Conservation (phyloP, 208 protist genomes). For the Wallacemonas sp. region DNA sequence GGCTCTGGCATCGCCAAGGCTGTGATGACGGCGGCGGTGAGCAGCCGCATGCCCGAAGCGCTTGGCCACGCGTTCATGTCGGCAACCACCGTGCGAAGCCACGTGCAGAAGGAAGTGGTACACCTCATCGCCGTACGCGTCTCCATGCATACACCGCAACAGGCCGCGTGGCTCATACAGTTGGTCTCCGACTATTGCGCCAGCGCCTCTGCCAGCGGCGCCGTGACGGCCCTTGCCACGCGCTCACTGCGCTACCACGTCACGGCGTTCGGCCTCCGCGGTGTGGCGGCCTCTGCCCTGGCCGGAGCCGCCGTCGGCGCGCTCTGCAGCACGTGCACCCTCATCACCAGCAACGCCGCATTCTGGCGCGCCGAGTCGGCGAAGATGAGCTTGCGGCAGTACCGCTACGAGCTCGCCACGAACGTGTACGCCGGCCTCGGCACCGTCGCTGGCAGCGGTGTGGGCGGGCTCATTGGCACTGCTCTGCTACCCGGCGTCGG, state of each 20-base stretch:
- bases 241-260: conserved; percentile 53
- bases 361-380: conserved; percentile 23
- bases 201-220: conserved; percentile 4
- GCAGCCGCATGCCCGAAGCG: conserved; percentile 29
- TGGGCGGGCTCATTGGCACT: conserved; percentile 49
- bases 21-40: conserved; percentile 30
- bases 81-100: conserved; percentile 33
- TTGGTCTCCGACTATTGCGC: conserved; percentile 26
- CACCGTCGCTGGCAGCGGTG: conserved; percentile 41
- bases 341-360: conserved; percentile 30
- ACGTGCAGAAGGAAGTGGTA: conserved; percentile 49
- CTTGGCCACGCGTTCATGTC: conserved; percentile 47
- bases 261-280: conserved; percentile 40
- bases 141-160: conserved; percentile 22
- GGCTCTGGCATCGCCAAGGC: conserved; percentile 32
- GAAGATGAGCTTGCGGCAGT: conserved; percentile 38
- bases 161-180: conserved; percentile 28
- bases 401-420: conserved; percentile 55
- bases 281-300: conserved; percentile 41
- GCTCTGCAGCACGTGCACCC: conserved; percentile 24
- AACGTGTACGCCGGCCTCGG: conserved; percentile 24
- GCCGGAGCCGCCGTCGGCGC: conserved; percentile 44
- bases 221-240: conserved; percentile 32
- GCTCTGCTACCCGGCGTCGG: conserved; percentile 62
- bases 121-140: conserved; percentile 39